Evolutionary conservation across 2,329 filamentous ascomycete genomes (phyloP).

Genomic region (Phaeophleospora eucalypticola): DNA sequence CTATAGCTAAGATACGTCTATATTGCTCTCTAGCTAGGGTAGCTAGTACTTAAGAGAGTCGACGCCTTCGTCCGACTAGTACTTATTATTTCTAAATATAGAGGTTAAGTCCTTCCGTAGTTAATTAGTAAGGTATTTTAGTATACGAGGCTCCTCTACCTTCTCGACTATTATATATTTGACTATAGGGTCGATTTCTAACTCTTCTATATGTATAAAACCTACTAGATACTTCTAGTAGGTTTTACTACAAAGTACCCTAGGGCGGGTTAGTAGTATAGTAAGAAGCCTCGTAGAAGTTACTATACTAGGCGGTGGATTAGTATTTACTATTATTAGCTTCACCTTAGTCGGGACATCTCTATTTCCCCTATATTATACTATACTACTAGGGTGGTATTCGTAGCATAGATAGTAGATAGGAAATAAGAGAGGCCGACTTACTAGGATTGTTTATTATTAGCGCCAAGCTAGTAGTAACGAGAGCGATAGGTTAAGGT

Average conservation of each 20-base stretch:
- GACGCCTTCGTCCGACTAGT: conserved; percentile 43
- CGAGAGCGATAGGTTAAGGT: no score
- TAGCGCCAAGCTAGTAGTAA: no score
- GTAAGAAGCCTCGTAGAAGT: no score
- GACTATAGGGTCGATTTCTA: conserved; percentile 63
- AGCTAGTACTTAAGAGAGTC: conserved; percentile 57
- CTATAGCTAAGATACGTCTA: conserved; percentile 68
- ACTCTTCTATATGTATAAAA: conserved; percentile 59
- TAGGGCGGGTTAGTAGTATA: no score
- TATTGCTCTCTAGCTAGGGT: conserved; percentile 37
- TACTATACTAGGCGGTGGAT: no score
- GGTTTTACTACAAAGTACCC: conserved; percentile 60
- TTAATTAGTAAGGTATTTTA: conserved; percentile 51
- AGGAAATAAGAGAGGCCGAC: no score
- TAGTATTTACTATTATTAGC: no score
- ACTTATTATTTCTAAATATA: conserved; percentile 28
- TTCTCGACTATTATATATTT: conserved; percentile 78
- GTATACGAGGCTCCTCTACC: conserved; percentile 53
- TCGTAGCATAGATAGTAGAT: no score
- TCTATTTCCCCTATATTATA: no score
- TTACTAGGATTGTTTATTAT: no score
- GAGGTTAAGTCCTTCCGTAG: conserved; percentile 49
- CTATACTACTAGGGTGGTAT: no score
- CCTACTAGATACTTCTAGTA: conserved; percentile 73
- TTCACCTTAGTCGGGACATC: no score